phyloP scores from a whole-genome alignment of 2,329 filamentous ascomycete genomes.

The Claviceps purpurea region DNA sequence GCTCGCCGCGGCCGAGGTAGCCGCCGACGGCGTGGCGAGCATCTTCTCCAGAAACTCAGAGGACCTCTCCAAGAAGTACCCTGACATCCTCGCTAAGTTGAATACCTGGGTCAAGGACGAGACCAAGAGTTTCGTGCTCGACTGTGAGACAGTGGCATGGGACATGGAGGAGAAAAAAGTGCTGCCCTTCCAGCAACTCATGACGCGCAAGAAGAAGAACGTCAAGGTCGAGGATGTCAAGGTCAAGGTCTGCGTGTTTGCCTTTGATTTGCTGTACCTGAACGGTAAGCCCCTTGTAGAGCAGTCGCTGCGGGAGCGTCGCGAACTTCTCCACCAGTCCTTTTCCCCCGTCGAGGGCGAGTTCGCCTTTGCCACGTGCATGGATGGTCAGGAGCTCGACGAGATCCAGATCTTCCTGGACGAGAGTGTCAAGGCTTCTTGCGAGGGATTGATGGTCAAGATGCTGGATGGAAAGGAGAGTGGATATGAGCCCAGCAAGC shows the following conservation, averaged over 20 bases:
- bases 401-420: conserved; percentile 89
- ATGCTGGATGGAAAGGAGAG: conserved; percentile 92
- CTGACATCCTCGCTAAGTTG: conserved; percentile 82
- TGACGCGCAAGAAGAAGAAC: conserved; percentile 96
- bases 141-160: conserved; percentile 97
- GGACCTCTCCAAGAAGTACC: conserved; percentile 94
- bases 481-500: conserved; percentile 90
- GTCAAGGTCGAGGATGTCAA: conserved; percentile 93
- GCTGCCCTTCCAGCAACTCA: conserved; percentile 90
- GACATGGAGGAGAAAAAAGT: conserved; percentile 92
- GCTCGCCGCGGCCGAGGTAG: conserved; percentile 48
- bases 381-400: conserved; percentile 78
- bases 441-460: conserved; percentile 98
- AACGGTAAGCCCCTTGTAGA: conserved; percentile 85
- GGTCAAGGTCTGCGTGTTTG: conserved; percentile 93
- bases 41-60: conserved; percentile 98
- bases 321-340: conserved; percentile 57
- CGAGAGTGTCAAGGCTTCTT: conserved; percentile 88
- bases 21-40: conserved; percentile 62
- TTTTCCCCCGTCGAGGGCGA: conserved; percentile 77
- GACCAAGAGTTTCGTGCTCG: conserved; percentile 92
- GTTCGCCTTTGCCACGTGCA: conserved; percentile 77
- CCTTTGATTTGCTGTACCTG: conserved; percentile 86
- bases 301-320: conserved; percentile 71
- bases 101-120: conserved; percentile 78